Base-by-base conservation (phyloP, 1,139 yeast species). In the Geotrichum carabidarum region DNA sequence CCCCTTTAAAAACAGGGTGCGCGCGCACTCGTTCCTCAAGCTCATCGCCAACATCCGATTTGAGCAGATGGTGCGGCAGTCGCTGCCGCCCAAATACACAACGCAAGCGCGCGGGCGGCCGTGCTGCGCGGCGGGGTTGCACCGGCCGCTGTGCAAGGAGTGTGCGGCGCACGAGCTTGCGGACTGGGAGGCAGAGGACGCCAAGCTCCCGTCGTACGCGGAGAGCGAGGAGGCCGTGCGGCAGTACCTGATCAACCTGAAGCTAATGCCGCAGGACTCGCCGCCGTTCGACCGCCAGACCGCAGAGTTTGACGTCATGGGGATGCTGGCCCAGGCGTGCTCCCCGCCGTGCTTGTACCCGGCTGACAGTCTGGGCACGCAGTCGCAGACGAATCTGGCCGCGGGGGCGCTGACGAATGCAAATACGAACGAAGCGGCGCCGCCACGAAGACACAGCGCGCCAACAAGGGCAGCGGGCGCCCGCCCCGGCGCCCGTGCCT, bases 11-110 rank as follows among this genome's bases (percentile, higher is more conserved):
- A 59, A 65, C 12, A 58, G 60, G 36, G 43, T 54, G 22, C 60
- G 68, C 6, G 63, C 69, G 22, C 58, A 61, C 18, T 61, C 67
- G 15, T 68, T 67, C 47, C 57, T 64, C 35, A 62, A 65, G 48
- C 60, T 68, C 40, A 61, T 68, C 44, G 59, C 68, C 32, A 68
- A 68, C 50, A 60, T 68, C 44, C 65, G 68, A 27, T 67, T 68
- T 47, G 71, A 67, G 57, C 69, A 66, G 50, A 63, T 60, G 59
- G 67, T 68, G 37, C 62, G 67, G 37, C 61, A 60, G 22, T 60
- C 63, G 41, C 60, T 68, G 35, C 68, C 71, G 4, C 71, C 71
- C 1, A 59, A 61, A 7, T 66, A 66, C 56, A 55, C 53, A 31
- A n/a, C 14, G 8, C 11, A 14, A 5, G 15, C 18, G 11, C 6